These are phyloP conservation scores for Corinectria fuckeliana DNA, from an alignment of 2,329 filamentous ascomycete species.

Conservation along the genomic window DNA sequence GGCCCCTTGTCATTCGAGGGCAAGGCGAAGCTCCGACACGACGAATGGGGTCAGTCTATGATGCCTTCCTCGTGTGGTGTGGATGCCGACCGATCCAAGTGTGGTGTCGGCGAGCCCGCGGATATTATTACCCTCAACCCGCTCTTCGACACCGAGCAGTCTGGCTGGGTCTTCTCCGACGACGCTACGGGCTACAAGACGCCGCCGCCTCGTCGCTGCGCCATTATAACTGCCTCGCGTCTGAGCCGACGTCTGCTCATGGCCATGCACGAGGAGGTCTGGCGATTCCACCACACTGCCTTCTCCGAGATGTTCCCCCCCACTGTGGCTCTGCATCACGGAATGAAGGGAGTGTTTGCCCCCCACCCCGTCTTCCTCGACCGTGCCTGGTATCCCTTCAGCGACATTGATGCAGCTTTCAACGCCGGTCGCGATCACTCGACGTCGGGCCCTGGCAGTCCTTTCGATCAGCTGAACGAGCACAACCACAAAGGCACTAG, in stretches of 20 bases:
- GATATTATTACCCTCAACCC: constrained; percentile 82
- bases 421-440: constrained; percentile 76
- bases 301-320: constrained; percentile 83
- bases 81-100: constrained; percentile 58
- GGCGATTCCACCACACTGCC: constrained; percentile 71
- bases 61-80: constrained; percentile 62
- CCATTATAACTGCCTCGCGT: constrained; percentile 75
- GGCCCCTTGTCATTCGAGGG: constrained; percentile 67
- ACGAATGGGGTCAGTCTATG: constrained; percentile 58
- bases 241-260: constrained; percentile 69
- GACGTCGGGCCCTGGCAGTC: constrained; percentile 67
- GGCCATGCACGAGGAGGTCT: constrained; percentile 79
- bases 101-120: constrained; percentile 74
- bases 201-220: constrained; percentile 70
- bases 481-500: constrained; percentile 83
- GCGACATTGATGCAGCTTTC: constrained; percentile 75
- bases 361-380: constrained; percentile 85
- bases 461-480: constrained; percentile 74
- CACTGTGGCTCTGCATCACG: constrained; percentile 74
- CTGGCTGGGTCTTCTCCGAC: constrained; percentile 74
- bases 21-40: constrained; percentile 54
- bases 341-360: constrained; percentile 78
- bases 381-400: constrained; percentile 71
- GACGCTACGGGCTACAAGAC: constrained; percentile 74
- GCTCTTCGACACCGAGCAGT: constrained; percentile 73